Percentiles rank a stretch among this genome's conserved stretches.
These are phyloP conservation scores for Vitis riparia DNA, from an alignment of 164 flowering plant species.

Conservation along the genomic window DNA sequence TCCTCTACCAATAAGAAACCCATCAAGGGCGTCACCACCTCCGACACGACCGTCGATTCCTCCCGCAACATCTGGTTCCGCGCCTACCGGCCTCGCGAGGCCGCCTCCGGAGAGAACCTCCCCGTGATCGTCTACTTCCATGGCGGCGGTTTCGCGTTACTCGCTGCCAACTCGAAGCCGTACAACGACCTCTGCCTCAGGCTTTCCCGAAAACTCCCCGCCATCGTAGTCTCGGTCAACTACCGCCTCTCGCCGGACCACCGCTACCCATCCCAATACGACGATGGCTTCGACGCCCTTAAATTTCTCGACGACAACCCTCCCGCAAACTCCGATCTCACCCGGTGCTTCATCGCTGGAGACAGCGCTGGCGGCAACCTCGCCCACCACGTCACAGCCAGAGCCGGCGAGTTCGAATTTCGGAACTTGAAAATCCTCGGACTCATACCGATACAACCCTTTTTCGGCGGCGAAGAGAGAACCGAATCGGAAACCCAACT, in stretches of 20 bases:
- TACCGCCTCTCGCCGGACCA: constrained; percentile 45
- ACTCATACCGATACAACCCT: constrained; percentile 19
- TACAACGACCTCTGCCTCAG: constrained; percentile 23
- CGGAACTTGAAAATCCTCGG: constrained; percentile 12
- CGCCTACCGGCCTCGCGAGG: too few species aligned
- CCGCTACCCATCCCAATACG: constrained; percentile 31
- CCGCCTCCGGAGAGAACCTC: too few species aligned
- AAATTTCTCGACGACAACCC: constrained; percentile 7
- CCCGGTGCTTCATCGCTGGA: constrained; percentile 21
- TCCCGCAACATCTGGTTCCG: too few species aligned
- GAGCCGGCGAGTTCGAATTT: constrained; percentile 6
- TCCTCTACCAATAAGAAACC: too few species aligned
- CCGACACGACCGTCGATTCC: too few species aligned
- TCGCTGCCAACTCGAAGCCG: constrained; percentile 4
- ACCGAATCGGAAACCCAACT: constrained; percentile 31
- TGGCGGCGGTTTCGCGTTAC: constrained; percentile 20
- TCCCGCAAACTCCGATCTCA: constrained; percentile 4
- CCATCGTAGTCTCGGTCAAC: constrained; percentile 38
- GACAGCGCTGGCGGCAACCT: constrained; percentile 37
- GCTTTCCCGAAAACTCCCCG: constrained; percentile 15
- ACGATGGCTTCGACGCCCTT: constrained; percentile 35
- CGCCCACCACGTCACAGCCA: constrained; percentile 24
- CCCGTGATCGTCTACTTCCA: too few species aligned
- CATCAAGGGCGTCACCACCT: too few species aligned
- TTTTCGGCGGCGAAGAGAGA: constrained; percentile 36